phyloP scores from a whole-genome alignment of 257 asterid species.

The Nicotiana otophora region DNA sequence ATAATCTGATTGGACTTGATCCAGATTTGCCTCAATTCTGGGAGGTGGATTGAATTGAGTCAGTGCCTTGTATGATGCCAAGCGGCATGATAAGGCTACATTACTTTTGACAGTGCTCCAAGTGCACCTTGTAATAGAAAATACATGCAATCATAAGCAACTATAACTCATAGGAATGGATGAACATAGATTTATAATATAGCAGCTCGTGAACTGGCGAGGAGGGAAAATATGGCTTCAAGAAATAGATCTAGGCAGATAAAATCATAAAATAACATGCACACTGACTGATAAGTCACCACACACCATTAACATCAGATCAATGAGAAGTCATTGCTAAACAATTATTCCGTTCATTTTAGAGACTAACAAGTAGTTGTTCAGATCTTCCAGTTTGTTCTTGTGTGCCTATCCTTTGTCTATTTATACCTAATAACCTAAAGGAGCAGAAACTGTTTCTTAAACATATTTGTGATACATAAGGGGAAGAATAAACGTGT shows the following conservation, averaged over 20 bases:
- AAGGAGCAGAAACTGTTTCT: neutral
- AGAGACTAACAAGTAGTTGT: neutral
- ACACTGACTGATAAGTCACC: neutral
- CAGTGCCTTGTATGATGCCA: neutral
- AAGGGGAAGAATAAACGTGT: conserved; percentile 21
- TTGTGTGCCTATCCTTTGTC: neutral
- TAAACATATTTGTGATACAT: neutral
- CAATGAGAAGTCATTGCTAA: neutral
- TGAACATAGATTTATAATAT: neutral
- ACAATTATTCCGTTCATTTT: neutral
- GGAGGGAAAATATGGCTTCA: neutral
- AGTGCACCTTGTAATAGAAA: conserved; percentile 2
- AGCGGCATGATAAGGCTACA: neutral
- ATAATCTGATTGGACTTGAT: neutral
- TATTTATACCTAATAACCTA: neutral
- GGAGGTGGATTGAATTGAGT: neutral
- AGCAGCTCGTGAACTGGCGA: neutral
- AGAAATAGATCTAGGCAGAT: neutral
- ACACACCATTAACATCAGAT: neutral
- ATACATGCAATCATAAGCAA: neutral
- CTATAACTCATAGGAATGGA: neutral
- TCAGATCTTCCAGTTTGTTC: neutral
- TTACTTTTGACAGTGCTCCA: neutral
- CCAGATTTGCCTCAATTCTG: neutral
- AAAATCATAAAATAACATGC: neutral